Evolutionary conservation across 495 filamentous ascomycete species (phyloP).

Genomic region (Articulospora tetracladia): DNA sequence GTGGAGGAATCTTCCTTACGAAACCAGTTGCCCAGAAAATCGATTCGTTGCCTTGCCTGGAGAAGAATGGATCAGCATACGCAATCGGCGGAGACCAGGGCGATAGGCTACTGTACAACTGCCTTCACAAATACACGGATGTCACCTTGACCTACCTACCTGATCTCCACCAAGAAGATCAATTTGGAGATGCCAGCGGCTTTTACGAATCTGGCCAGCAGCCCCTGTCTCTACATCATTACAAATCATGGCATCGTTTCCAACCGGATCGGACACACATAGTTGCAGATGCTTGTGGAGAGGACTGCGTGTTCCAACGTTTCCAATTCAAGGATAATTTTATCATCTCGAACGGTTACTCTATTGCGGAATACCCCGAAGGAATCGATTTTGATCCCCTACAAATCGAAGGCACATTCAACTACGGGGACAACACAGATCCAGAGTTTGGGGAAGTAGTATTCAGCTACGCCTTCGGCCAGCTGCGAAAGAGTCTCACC

Average conservation of each 20-base stretch:
- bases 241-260: slow-evolving; percentile 51
- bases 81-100: slow-evolving; percentile 20
- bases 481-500: slow-evolving; percentile 20
- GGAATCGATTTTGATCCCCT: slow-evolving; percentile 27
- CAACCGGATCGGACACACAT: slow-evolving; percentile 38
- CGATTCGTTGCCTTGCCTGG: slow-evolving; percentile 27
- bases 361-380: slow-evolving; percentile 45
- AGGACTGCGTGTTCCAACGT: slow-evolving; percentile 51
- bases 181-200: slow-evolving; percentile 45
- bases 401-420: slow-evolving; percentile 23
- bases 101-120: slow-evolving; percentile 41
- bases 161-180: slow-evolving; percentile 49
- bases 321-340: slow-evolving; percentile 53
- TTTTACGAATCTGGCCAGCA: slow-evolving; percentile 53
- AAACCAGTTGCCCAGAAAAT: slow-evolving; percentile 42
- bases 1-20: slow-evolving; percentile 57
- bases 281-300: slow-evolving; percentile 50
- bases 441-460: slow-evolving; percentile 3
- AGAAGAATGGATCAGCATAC: slow-evolving; percentile 24
- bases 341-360: slow-evolving; percentile 56
- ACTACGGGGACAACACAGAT: slow-evolving; percentile 15
- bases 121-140: slow-evolving; percentile 46
- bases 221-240: slow-evolving; percentile 57
- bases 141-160: slow-evolving; percentile 47
- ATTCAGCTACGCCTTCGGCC: slow-evolving; percentile 15